phyloP scores from a whole-genome alignment of 495 filamentous ascomycete species.

The Talaromyces trachyspermus region DNA sequence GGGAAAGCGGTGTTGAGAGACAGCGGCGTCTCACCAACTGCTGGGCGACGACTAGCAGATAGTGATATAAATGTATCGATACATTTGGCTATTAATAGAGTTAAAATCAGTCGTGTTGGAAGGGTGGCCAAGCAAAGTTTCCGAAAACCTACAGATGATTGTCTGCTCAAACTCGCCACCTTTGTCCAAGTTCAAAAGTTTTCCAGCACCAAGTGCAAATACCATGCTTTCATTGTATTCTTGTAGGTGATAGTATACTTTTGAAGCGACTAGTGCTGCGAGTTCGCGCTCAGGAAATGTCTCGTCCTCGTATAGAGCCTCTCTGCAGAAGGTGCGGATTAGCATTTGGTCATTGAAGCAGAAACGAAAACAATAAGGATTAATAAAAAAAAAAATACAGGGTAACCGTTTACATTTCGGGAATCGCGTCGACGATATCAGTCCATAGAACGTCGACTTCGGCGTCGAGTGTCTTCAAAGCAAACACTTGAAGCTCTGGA shows the following conservation, averaged over 20 bases:
- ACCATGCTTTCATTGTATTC: conserved; percentile 99
- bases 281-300: conserved; percentile 88
- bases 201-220: conserved; percentile 91
- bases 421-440: conserved; percentile 85
- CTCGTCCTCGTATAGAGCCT: conserved; percentile 96
- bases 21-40: conserved; percentile 49
- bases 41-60: conserved; percentile 60
- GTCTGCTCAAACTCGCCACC: conserved; percentile 98
- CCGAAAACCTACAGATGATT: conserved; percentile 69
- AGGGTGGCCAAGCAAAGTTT: background rate
- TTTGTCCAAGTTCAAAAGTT: conserved; percentile 86
- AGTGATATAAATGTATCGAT: conserved; percentile 95
- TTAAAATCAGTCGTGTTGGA: conserved; percentile 27
- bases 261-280: conserved; percentile 88
- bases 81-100: conserved; percentile 60
- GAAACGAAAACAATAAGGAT: background rate
- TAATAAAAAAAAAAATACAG: background rate
- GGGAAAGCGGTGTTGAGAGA: conserved; percentile 70
- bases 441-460: conserved; percentile 96
- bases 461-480: conserved; percentile 86
- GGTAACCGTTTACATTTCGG: conserved; percentile 70
- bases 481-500: conserved; percentile 84
- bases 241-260: conserved; percentile 97
- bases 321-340: conserved; percentile 46
- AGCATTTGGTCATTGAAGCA: conserved; percentile 8